These are phyloP conservation scores for Trichosanthes cucumerina DNA, from an alignment of 306 rosid genomes.

Conservation along the genomic window DNA sequence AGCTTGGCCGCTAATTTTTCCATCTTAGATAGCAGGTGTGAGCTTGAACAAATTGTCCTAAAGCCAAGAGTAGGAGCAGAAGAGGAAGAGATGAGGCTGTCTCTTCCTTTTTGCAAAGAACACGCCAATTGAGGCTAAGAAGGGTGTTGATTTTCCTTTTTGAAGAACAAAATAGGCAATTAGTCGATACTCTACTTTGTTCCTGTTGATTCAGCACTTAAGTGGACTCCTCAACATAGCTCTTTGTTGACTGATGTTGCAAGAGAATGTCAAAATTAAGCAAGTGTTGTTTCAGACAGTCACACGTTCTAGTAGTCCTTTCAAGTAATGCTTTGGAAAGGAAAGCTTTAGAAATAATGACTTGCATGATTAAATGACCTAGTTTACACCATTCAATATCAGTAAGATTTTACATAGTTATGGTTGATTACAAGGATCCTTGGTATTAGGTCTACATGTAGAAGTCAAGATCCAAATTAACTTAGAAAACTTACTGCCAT, in stretches of 20 bases:
- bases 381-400: background rate
- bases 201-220: background rate
- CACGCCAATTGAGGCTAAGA: background rate
- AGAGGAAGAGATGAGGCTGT: background rate
- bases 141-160: background rate
- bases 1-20: background rate
- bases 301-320: background rate
- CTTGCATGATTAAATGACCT: background rate
- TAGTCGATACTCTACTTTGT: background rate
- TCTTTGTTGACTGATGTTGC: background rate
- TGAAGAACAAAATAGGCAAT: background rate
- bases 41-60: background rate
- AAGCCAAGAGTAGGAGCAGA: background rate
- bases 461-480: background rate
- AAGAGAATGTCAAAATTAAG: background rate
- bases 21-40: background rate
- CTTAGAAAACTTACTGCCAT: constrained; percentile 77
- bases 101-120: background rate
- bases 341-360: background rate
- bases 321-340: background rate
- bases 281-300: background rate
- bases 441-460: background rate
- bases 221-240: background rate
- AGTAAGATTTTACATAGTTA: background rate
- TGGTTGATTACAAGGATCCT: background rate